A percentile compares a stretch with the other conserved stretches of the same genome.
phyloP scores from a whole-genome alignment of 352 stramenopile genomes.

The Globisporangium cylindrosporum region DNA sequence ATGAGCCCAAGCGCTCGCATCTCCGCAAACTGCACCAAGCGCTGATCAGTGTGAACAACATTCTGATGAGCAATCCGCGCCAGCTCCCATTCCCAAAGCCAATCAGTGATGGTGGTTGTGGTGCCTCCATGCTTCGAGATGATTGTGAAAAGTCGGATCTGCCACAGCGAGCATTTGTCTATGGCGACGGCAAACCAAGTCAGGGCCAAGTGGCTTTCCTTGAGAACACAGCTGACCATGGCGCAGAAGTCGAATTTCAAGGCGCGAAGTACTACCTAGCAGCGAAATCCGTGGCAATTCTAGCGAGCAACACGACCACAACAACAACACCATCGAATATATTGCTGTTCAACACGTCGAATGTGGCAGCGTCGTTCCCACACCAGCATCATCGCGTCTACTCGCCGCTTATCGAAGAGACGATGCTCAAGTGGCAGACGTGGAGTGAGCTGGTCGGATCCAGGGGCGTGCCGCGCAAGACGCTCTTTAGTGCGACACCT shows the following conservation, averaged over 20 bases:
- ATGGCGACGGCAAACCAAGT: constrained; percentile 29
- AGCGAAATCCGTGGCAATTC: constrained; percentile 44
- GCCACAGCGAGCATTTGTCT: constrained; percentile 48
- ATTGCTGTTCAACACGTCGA: constrained; percentile 56
- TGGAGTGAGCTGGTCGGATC: constrained; percentile 50
- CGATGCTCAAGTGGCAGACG: constrained; percentile 37
- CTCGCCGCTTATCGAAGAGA: constrained; percentile 32
- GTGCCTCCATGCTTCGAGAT: background rate
- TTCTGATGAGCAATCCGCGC: constrained; percentile 43
- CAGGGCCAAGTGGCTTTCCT: constrained; percentile 42
- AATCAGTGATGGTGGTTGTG: constrained; percentile 9
- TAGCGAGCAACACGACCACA: constrained; percentile 23
- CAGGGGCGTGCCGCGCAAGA: constrained; percentile 27
- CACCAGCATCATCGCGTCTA: constrained; percentile 38
- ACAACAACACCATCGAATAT: background rate
- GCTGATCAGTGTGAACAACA: constrained; percentile 53
- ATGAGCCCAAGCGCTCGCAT: constrained; percentile 69
- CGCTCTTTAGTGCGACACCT: constrained; percentile 32
- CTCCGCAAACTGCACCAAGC: constrained; percentile 55
- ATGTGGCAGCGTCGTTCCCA: constrained; percentile 44
- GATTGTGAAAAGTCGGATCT: constrained; percentile 9
- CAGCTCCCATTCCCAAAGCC: constrained; percentile 43
- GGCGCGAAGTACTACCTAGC: constrained; percentile 34
- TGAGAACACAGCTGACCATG: constrained; percentile 41
- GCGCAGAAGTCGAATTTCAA: constrained; percentile 33